Percentiles rank a stretch among this genome's conserved stretches.
Conservation (phyloP, 768 basidiomycete genomes). For the Auriscalpium microsporum region DNA sequence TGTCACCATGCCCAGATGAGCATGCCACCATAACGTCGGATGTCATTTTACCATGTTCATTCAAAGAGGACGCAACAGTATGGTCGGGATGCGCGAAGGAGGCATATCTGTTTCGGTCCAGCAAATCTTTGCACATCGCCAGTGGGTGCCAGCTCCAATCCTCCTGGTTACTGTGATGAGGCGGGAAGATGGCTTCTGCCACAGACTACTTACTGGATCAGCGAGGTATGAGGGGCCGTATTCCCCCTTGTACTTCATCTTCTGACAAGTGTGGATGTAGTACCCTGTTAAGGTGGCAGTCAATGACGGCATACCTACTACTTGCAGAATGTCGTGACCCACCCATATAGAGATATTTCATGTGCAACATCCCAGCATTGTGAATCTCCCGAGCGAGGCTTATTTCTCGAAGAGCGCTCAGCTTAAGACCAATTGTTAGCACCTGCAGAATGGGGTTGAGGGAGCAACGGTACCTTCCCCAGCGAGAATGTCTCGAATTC, state of each 20-base stretch:
- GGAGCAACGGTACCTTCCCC: slow-evolving; percentile 50
- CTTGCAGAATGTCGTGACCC: slow-evolving; percentile 10
- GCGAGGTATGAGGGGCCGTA: slow-evolving; percentile 81
- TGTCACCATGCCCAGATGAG: neutral
- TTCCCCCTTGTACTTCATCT: slow-evolving; percentile 96
- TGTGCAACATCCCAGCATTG: slow-evolving; percentile 50
- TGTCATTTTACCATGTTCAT: neutral
- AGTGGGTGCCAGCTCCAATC: slow-evolving; percentile 73
- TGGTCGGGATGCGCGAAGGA: slow-evolving; percentile 59
- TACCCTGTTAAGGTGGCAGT: slow-evolving; percentile 46
- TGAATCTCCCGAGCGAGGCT: slow-evolving; percentile 69
- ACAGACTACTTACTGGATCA: slow-evolving; percentile 57
- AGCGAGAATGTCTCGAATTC: slow-evolving; percentile 61
- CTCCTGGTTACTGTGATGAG: slow-evolving; percentile 39
- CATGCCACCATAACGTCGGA: neutral
- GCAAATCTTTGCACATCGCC: slow-evolving; percentile 42
- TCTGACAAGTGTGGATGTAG: slow-evolving; percentile 86
- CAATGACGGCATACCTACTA: neutral
- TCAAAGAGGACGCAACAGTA: slow-evolving; percentile 22
- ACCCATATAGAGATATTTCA: slow-evolving; percentile 87
- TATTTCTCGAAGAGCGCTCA: slow-evolving; percentile 80
- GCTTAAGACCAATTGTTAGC: slow-evolving; percentile 27
- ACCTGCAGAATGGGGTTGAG: no score
- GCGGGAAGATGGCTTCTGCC: neutral
- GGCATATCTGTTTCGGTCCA: slow-evolving; percentile 63